These are phyloP conservation scores for Aspergillus terreus DNA, from an alignment of 2,329 filamentous ascomycete genomes.

Conservation along the genomic window DNA sequence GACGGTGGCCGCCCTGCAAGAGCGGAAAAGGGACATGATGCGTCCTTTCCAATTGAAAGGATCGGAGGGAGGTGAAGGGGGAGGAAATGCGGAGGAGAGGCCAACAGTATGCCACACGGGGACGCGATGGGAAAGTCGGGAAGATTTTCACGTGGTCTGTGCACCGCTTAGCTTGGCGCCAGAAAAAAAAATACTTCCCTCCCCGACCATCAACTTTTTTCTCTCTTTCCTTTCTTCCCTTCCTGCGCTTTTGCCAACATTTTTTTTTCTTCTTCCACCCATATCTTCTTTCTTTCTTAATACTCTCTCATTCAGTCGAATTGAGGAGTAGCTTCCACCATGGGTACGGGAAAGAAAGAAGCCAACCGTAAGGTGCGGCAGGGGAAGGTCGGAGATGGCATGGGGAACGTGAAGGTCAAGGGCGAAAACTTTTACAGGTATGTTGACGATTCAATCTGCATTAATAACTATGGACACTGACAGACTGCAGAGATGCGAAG, in stretches of 20 bases:
- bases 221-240: constrained; percentile 23
- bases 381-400: constrained; percentile 79
- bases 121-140: constrained; percentile 15
- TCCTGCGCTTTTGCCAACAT: constrained; percentile 29
- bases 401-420: constrained; percentile 87
- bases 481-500: constrained; percentile 60
- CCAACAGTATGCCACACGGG: background rate
- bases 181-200: constrained; percentile 33
- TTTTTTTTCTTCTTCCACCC: constrained; percentile 22
- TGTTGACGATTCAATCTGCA: constrained; percentile 17
- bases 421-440: constrained; percentile 98
- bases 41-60: background rate
- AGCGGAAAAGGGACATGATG: constrained; percentile 37
- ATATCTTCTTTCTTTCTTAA: constrained; percentile 26
- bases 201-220: constrained; percentile 13
- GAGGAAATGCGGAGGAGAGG: background rate
- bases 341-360: constrained; percentile 94
- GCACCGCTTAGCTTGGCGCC: constrained; percentile 32
- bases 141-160: constrained; percentile 38
- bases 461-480: constrained; percentile 7
- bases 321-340: constrained; percentile 40
- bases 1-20: constrained; percentile 32
- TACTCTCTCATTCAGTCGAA: constrained; percentile 14
- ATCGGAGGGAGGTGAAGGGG: background rate
- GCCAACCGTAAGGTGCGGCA: constrained; percentile 75